phyloP scores from a whole-genome alignment of 148 eudicot genomes.

The Fallopia convolvulus region DNA sequence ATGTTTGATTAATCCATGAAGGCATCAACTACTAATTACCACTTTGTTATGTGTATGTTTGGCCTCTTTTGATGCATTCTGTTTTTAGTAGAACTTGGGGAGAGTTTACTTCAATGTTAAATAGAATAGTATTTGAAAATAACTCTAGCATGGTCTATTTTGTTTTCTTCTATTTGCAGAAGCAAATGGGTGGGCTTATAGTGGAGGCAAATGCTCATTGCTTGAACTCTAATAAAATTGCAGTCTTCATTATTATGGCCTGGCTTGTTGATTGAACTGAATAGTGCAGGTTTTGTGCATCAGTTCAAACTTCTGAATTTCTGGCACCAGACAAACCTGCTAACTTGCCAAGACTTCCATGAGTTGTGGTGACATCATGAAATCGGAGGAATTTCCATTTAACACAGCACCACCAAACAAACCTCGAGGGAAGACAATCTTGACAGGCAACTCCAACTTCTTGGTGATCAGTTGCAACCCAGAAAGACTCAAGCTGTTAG shows the following conservation, averaged over 20 bases:
- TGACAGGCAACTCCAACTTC: slow-evolving; percentile 89
- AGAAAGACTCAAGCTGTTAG: slow-evolving; percentile 87
- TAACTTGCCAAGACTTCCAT: no score
- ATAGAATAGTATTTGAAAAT: neutral
- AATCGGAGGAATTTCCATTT: slow-evolving; percentile 51
- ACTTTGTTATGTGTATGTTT: neutral
- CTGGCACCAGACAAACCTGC: no score
- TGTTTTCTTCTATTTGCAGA: slow-evolving; percentile 24
- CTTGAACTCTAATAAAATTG: no score
- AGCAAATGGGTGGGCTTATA: slow-evolving; percentile 26
- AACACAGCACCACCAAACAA: slow-evolving; percentile 63
- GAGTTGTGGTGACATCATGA: no score
- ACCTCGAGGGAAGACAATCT: slow-evolving; percentile 88
- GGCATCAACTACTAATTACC: neutral
- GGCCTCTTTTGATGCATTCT: no score
- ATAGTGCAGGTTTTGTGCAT: no score
- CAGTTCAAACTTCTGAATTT: no score
- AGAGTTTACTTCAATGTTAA: neutral
- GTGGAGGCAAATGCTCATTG: slow-evolving; percentile 19
- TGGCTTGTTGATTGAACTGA: no score
- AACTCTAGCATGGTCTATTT: neutral
- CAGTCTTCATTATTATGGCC: no score
- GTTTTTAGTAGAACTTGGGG: neutral
- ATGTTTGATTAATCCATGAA: neutral
- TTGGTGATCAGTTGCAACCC: slow-evolving; percentile 85